Percentiles rank a stretch among this genome's conserved stretches.
These are phyloP conservation scores for Cicer chorassanicum DNA, from an alignment of 306 rosid species.

Conservation along the genomic window DNA sequence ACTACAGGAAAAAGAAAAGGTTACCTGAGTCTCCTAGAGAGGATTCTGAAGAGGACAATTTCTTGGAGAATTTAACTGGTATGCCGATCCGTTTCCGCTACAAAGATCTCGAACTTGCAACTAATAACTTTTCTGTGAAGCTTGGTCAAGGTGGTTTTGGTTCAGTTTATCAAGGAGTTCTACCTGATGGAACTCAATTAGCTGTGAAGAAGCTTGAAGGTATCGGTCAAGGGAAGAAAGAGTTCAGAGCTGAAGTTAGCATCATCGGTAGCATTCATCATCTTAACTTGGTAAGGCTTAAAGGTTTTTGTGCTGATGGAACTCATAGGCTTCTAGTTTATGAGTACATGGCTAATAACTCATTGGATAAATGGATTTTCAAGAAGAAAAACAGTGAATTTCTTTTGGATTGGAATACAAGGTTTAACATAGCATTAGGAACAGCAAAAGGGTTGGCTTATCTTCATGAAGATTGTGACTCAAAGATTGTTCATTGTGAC, in stretches of 20 bases:
- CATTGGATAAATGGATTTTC: slow-evolving; percentile 89
- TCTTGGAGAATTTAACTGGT: slow-evolving; percentile 74
- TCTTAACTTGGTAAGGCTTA: slow-evolving; percentile 77
- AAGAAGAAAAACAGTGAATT: slow-evolving; percentile 58
- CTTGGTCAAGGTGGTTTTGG: slow-evolving; percentile 97
- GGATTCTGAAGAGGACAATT: slow-evolving; percentile 83
- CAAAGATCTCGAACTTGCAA: slow-evolving; percentile 74
- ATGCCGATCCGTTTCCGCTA: slow-evolving; percentile 79
- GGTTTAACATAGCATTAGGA: slow-evolving; percentile 81
- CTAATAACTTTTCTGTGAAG: slow-evolving; percentile 76
- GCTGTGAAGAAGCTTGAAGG: slow-evolving; percentile 94
- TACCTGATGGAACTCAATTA: slow-evolving; percentile 71
- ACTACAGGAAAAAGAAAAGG: slow-evolving; percentile 53
- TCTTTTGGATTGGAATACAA: slow-evolving; percentile 75
- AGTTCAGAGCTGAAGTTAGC: slow-evolving; percentile 94
- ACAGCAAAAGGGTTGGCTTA: slow-evolving; percentile 93
- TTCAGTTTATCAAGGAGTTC: slow-evolving; percentile 80
- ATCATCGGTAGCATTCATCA: slow-evolving; percentile 96
- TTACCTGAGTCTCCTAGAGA: slow-evolving; percentile 55
- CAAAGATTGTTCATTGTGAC: slow-evolving; percentile 90
- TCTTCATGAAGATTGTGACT: slow-evolving; percentile 88
- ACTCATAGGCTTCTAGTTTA: slow-evolving; percentile 79
- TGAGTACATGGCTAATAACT: slow-evolving; percentile 86
- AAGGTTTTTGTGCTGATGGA: slow-evolving; percentile 90
- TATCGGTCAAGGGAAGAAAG: slow-evolving; percentile 94